Evolutionary conservation across 305 asterid species (phyloP).

Genomic region (Rubia peregrina): DNA sequence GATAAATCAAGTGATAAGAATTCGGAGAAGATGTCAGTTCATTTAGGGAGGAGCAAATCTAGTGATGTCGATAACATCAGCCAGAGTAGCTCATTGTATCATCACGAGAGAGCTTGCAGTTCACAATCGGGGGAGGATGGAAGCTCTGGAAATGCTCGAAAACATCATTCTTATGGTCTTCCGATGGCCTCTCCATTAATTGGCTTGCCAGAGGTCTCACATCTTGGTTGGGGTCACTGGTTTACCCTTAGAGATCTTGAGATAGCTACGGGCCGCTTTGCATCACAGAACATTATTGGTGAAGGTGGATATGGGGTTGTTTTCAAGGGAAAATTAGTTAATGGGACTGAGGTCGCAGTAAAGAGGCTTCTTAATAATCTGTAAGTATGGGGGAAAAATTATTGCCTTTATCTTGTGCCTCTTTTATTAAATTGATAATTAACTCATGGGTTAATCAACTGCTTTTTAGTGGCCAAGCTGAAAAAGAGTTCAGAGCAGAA

Average conservation of each 20-base stretch:
- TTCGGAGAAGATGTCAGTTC: constrained; percentile 59
- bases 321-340: constrained; percentile 62
- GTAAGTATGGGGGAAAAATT: constrained; percentile 40
- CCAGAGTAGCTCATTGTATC: constrained; percentile 68
- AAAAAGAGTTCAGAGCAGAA: constrained; percentile 87
- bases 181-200: constrained; percentile 69
- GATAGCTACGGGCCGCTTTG: constrained; percentile 67
- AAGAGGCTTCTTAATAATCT: constrained; percentile 86
- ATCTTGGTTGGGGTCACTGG: constrained; percentile 99
- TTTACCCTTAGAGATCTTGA: constrained; percentile 91
- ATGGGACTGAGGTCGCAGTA: constrained; percentile 86
- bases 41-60: constrained; percentile 64
- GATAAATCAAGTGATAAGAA: constrained; percentile 54
- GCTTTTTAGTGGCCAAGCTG: constrained; percentile 80
- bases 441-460: constrained; percentile 17
- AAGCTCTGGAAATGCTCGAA: constrained; percentile 54
- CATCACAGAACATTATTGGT: constrained; percentile 60
- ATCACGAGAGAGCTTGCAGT: constrained; percentile 58
- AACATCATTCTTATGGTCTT: constrained; percentile 53
- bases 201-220: constrained; percentile 88
- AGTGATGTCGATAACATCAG: constrained; percentile 70
- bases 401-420: neutral
- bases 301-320: constrained; percentile 97
- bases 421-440: neutral
- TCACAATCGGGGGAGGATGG: constrained; percentile 96